These are phyloP conservation scores for Casaregolazyma lundiana DNA, from an alignment of 1,139 yeast genomes.

Conservation along the genomic window DNA sequence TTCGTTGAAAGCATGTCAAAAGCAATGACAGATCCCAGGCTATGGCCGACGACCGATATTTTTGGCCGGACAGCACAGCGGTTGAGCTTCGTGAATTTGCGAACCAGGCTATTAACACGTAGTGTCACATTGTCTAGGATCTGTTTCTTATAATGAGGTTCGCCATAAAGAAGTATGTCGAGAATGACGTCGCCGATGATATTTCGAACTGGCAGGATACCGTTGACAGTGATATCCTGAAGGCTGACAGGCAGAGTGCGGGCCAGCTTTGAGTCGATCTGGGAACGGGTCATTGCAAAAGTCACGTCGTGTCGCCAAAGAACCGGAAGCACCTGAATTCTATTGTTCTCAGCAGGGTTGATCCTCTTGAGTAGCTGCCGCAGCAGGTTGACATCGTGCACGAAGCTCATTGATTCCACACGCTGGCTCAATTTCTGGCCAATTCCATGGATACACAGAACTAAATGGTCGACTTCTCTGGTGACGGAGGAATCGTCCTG, in stretches of 20 bases:
- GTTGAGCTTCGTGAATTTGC: conserved; percentile 60
- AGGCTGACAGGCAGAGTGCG: conserved; percentile 47
- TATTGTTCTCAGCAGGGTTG: conserved; percentile 33
- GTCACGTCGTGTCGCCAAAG: conserved; percentile 32
- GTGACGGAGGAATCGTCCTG: not conserved
- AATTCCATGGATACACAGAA: conserved; percentile 83
- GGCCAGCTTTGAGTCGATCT: conserved; percentile 7
- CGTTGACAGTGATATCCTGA: conserved; percentile 67
- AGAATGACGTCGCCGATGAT: conserved; percentile 78
- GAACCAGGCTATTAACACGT: conserved; percentile 60
- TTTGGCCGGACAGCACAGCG: conserved; percentile 57
- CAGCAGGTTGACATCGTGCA: conserved; percentile 70
- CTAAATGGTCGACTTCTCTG: conserved; percentile 69
- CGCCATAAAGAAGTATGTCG: conserved; percentile 79
- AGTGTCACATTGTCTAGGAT: conserved; percentile 56
- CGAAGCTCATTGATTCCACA: conserved; percentile 75
- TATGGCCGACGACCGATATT: conserved; percentile 80
- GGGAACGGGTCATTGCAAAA: conserved; percentile 21
- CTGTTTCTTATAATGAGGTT: conserved; percentile 56
- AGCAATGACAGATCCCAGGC: conserved; percentile 78
- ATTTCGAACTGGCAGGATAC: conserved; percentile 68
- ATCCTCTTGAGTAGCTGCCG: conserved; percentile 53
- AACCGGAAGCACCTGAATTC: conserved; percentile 52
- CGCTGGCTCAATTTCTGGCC: conserved; percentile 78
- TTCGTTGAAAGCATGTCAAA: conserved; percentile 61